Base-by-base conservation (phyloP, 306 rosid species). In the Acacia melanoxylon region DNA sequence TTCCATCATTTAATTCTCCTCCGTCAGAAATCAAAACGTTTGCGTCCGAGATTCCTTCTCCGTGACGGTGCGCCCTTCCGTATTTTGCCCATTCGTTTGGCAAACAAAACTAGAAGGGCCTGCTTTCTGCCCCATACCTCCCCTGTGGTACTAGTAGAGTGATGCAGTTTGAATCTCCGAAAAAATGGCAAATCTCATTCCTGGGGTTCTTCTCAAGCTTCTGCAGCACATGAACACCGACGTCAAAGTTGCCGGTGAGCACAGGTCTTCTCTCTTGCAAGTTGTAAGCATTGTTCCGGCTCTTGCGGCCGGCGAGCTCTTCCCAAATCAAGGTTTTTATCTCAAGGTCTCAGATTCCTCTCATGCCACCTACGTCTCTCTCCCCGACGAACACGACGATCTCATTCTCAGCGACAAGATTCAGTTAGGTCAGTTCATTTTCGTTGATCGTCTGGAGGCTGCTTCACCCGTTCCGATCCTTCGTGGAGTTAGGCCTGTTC, bases 231-330 rank as follows among this genome's bases (percentile, higher is more conserved):
- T 96, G 99, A 92, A 92, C 87, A 96, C 99, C 0, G 95, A 92
- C 71, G 89, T 96, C 51, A 96, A 96, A 81, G 90, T 96, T 58
- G 94, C 88, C 17, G 99, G 99, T 14, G 99, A 96, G 82, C 94
- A 96, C 81, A 91, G 99, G 89, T 96, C 97, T 6, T 90, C 96
- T 77, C 86, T 96, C 24, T 80, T 96, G 31, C 99, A 96, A 84
- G 98, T 96, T 6, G 96, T 96, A 86, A 92, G 98, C 87, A 96
- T 96, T 76, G 97, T 96, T 77, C 99, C 99, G 13, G 97, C 98
- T 33, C 89, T 96, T 15, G 94, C 98, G 24, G 99, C 97, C 13
- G 88, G 94, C 42, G 99, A 96, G 51, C 90, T 93, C 35, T 96
- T 94, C 79, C 83, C 89, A 22, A 93, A 90, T 78, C 98, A 96